Base-by-base conservation (phyloP, 257 asterid species). In the Leptodermis oblonga region DNA sequence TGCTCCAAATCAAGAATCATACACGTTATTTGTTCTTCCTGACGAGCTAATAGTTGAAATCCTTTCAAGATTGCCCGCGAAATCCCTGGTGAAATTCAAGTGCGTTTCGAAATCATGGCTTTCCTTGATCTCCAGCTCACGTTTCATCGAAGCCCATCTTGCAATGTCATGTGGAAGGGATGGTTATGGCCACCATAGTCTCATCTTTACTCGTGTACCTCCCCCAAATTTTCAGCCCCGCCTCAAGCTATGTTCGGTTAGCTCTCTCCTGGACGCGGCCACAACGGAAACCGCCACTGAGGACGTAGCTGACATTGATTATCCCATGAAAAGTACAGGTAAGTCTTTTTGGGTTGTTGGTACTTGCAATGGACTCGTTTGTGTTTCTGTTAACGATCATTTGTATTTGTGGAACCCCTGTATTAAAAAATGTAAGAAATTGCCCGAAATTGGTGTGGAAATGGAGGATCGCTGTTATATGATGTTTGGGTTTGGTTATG, bases 401-500 rank as follows among this genome's bases (percentile, higher is more conserved):
- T 37, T 77, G 31, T 48, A 67, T 33, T 15, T 81, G 13, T 77
- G 78, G n/a, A n/a, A n/a, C n/a, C n/a, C n/a, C n/a, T n/a, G n/a
- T n/a, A n/a, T n/a, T n/a, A n/a, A n/a, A n/a, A 76, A 81, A 81
- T 48, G 7, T 23, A 61, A 61, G 45, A 34, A 61, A 61, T 18
- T 61, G 66, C 71, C 79, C 13, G 28, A 60, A 23, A 55, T 63
- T 13, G 70, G 41, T n/a, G n/a, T 75, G 31, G 5, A 15, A 1
- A 8, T 73, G 49, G 46, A 42, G 26, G 4, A 56, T 33, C 58
- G 73, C 33, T 39, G 48, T 39, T 54, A 62, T 64, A 25, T 70
- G 13, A 17, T 72, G 1, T 77, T 67, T 52, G 85, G 80, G n/a
- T 74, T 81, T 26, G 84, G 82, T 48, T 73, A 73, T 25, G 77